Percentiles rank a stretch among this genome's conserved stretches.
Evolutionary conservation across 306 rosid genomes (phyloP).

Genomic region (Dalbergia oliveri): DNA sequence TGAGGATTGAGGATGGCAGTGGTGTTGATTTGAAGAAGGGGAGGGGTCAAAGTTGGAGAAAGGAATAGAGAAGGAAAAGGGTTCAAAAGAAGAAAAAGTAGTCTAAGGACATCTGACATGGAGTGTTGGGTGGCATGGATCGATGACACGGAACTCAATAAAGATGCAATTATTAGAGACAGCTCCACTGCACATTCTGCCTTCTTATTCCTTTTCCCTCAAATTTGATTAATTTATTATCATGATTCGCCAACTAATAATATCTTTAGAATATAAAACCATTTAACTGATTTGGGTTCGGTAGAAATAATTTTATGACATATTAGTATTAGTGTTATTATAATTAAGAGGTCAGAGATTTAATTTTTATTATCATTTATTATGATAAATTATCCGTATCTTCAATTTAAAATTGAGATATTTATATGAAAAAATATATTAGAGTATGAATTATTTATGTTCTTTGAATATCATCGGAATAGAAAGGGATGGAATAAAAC

Average conservation of each 20-base stretch:
- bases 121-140: conserved; percentile 36
- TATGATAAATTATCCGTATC: no score
- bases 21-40: conserved; percentile 39
- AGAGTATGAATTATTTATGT: no score
- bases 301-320: no score
- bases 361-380: no score
- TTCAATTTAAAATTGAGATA: no score
- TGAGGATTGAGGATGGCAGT: background rate
- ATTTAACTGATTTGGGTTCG: no score
- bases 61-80: background rate
- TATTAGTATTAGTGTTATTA: no score
- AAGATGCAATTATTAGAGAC: conserved; percentile 68
- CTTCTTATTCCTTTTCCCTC: conserved; percentile 1
- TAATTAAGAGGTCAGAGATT: no score
- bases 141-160: conserved; percentile 74
- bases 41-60: conserved; percentile 42
- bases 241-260: background rate
- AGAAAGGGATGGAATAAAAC: no score
- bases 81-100: conserved; percentile 39
- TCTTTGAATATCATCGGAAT: no score
- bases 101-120: conserved; percentile 47
- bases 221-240: background rate
- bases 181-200: conserved; percentile 29
- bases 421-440: no score
- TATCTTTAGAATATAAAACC: no score